phyloP scores from a whole-genome alignment of 495 filamentous ascomycete genomes.

The Penicillium ucsense region DNA sequence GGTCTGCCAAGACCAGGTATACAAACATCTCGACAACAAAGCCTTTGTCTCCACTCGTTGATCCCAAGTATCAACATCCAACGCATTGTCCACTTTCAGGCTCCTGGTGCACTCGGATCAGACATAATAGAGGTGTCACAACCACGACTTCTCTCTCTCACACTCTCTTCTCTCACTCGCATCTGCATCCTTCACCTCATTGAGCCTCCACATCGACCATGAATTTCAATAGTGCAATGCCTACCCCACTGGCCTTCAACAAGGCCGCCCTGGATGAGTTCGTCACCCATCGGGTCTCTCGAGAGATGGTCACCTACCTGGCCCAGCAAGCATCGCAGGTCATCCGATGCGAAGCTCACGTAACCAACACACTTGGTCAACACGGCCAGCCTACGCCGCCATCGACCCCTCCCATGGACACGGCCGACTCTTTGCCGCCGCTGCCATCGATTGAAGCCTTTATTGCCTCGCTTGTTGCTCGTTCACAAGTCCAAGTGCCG shows the following conservation, averaged over 20 bases:
- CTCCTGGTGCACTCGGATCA: too few relatives aligned
- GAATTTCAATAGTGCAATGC: slow-evolving; percentile 29
- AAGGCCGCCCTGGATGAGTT: slow-evolving; percentile 83
- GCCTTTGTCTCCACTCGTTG: too few relatives aligned
- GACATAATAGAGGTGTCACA: too few relatives aligned
- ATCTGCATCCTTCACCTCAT: not conserved
- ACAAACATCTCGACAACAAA: not conserved
- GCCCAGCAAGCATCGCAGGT: slow-evolving; percentile 74
- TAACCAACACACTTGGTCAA: slow-evolving; percentile 37
- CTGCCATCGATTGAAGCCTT: slow-evolving; percentile 80
- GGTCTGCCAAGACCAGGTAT: not conserved
- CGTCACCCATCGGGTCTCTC: slow-evolving; percentile 68
- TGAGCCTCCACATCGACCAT: slow-evolving; percentile 5
- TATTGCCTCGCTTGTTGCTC: slow-evolving; percentile 80
- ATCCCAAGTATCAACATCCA: too few relatives aligned
- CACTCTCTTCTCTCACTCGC: too few relatives aligned
- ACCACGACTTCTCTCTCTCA: too few relatives aligned
- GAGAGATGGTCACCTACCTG: slow-evolving; percentile 78
- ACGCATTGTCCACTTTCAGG: too few relatives aligned
- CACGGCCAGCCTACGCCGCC: slow-evolving; percentile 60
- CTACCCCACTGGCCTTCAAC: slow-evolving; percentile 62
- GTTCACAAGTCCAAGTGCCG: slow-evolving; percentile 92
- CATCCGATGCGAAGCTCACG: slow-evolving; percentile 73
- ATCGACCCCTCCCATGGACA: slow-evolving; percentile 52
- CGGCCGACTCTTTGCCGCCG: slow-evolving; percentile 27